Evolutionary conservation across 73 alveolate species (phyloP).

Genomic region (Uronychia setigera): DNA sequence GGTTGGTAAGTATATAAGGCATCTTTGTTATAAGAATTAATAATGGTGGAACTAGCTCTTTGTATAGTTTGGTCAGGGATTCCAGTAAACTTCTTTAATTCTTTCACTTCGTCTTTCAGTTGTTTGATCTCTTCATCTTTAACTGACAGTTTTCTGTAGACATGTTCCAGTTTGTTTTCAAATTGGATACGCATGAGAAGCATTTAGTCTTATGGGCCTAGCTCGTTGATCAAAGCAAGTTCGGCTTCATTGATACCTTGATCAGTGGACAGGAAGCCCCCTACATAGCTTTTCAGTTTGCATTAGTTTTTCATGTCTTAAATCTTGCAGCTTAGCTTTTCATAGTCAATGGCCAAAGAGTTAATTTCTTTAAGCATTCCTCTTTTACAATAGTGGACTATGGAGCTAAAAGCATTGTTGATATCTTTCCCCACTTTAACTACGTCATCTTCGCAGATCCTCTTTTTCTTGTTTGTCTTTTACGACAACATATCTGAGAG

Average conservation of each 20-base stretch:
- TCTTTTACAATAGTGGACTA: constrained; percentile 1
- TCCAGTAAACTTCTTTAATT: too few species aligned
- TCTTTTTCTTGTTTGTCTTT: not conserved
- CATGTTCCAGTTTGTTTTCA: not conserved
- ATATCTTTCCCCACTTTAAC: not conserved
- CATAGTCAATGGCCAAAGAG: constrained; percentile 3
- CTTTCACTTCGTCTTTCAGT: not conserved
- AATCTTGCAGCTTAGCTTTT: not conserved
- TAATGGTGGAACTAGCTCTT: too few species aligned
- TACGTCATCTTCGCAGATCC: not conserved
- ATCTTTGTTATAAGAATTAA: too few species aligned
- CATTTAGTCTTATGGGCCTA: not conserved
- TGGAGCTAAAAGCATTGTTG: not conserved
- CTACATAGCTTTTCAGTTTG: not conserved
- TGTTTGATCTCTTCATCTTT: not conserved
- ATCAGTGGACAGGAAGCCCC: not conserved
- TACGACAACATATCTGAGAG: not conserved
- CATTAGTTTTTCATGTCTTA: not conserved
- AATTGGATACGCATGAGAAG: not conserved
- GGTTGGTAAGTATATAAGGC: too few species aligned
- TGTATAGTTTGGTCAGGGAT: too few species aligned
- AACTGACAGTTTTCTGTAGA: not conserved
- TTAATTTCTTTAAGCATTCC: constrained; percentile 12
- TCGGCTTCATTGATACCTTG: not conserved
- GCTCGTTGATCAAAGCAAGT: not conserved